These are phyloP conservation scores for Penicillium pulvis DNA, from an alignment of 495 filamentous ascomycete species.

Conservation along the genomic window DNA sequence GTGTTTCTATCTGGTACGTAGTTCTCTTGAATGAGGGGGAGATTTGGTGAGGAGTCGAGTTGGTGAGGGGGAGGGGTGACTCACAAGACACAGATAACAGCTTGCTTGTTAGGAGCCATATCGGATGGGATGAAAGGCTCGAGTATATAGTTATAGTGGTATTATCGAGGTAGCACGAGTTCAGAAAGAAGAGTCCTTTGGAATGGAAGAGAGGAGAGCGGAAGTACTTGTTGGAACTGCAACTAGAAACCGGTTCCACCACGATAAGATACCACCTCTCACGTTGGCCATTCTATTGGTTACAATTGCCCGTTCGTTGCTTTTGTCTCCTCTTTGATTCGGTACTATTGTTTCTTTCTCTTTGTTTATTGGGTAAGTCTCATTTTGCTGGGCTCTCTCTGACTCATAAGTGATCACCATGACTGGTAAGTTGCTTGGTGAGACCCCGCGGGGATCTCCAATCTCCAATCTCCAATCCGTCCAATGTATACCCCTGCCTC, in stretches of 20 bases:
- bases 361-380: background rate
- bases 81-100: slow-evolving; percentile 83
- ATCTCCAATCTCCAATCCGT: too few species aligned
- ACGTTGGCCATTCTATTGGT: slow-evolving; percentile 13
- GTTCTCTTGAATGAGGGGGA: background rate
- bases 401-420: background rate
- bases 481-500: too few species aligned
- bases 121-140: slow-evolving; percentile 1
- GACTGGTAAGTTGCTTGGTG: too few species aligned
- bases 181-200: background rate
- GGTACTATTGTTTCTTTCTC: background rate
- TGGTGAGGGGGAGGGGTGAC: slow-evolving; percentile 29
- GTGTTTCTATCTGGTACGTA: background rate
- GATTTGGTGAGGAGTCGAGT: slow-evolving; percentile 2
- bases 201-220: background rate
- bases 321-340: background rate
- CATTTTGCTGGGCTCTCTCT: background rate
- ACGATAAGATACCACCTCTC: slow-evolving; percentile 21
- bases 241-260: slow-evolving; percentile 10
- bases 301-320: background rate
- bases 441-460: too few species aligned
- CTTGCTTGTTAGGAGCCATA: slow-evolving; percentile 47
- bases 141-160: background rate
- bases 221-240: slow-evolving; percentile 2
- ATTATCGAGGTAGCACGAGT: background rate